Conservation (phyloP, 345 rosid species). For the Acer campestre region DNA sequence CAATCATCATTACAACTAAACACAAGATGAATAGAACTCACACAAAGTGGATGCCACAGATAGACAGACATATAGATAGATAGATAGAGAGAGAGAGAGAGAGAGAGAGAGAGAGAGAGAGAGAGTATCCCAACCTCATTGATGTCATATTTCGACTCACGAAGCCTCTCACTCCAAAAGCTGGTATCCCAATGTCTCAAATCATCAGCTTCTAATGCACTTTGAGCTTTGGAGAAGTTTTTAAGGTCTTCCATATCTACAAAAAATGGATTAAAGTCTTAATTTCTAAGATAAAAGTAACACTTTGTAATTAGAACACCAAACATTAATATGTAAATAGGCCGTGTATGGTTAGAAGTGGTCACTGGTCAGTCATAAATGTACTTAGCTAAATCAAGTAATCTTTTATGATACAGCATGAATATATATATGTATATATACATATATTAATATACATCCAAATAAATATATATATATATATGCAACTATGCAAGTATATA, state of each 20-base stretch:
- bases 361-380: neutral
- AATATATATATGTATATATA: neutral
- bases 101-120: slow-evolving; percentile 12
- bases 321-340: neutral
- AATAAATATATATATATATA: neutral
- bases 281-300: neutral
- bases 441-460: too few species aligned
- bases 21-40: neutral
- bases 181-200: slow-evolving; percentile 80
- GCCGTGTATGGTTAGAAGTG: neutral
- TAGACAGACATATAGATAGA: neutral
- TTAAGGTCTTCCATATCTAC: slow-evolving; percentile 84
- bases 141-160: slow-evolving; percentile 86
- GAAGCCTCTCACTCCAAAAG: slow-evolving; percentile 98
- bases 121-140: slow-evolving; percentile 62
- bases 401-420: neutral
- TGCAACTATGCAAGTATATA: too few species aligned
- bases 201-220: slow-evolving; percentile 71
- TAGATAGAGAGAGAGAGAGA: slow-evolving; percentile 17
- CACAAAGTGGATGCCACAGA: neutral
- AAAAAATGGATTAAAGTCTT: slow-evolving; percentile 9
- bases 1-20: neutral
- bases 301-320: slow-evolving; percentile 9
- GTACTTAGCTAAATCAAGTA: too few species aligned
- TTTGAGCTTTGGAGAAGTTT: slow-evolving; percentile 67